Percentiles rank a stretch among this genome's conserved stretches.
These are phyloP conservation scores for Carallia pectinifolia DNA, from an alignment of 345 rosid genomes.

Conservation along the genomic window DNA sequence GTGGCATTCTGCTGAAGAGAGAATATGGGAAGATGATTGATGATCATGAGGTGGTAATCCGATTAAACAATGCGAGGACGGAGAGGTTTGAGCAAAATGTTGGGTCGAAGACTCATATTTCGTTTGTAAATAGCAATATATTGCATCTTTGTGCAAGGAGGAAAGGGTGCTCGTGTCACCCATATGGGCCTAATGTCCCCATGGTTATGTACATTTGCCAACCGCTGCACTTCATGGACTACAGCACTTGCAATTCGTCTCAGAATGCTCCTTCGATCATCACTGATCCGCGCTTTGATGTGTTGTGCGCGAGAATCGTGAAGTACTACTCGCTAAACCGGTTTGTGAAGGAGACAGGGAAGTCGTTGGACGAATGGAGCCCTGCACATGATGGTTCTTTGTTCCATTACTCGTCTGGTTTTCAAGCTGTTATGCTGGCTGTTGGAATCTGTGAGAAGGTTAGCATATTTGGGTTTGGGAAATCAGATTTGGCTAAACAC, in stretches of 20 bases:
- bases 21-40: slow-evolving; percentile 66
- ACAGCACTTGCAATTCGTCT: slow-evolving; percentile 57
- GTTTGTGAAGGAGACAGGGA: slow-evolving; percentile 48
- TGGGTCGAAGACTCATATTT: slow-evolving; percentile 69
- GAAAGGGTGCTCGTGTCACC: slow-evolving; percentile 72
- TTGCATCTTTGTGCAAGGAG: slow-evolving; percentile 69
- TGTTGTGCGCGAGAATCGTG: slow-evolving; percentile 66
- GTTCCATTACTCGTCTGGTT: slow-evolving; percentile 94
- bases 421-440: slow-evolving; percentile 86
- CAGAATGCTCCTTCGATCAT: slow-evolving; percentile 56
- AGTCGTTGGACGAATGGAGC: slow-evolving; percentile 62
- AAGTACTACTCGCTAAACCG: slow-evolving; percentile 78
- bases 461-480: slow-evolving; percentile 85
- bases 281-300: slow-evolving; percentile 82
- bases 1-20: slow-evolving; percentile 66
- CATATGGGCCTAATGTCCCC: slow-evolving; percentile 65
- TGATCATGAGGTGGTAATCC: slow-evolving; percentile 74
- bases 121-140: slow-evolving; percentile 86
- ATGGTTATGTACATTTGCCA: slow-evolving; percentile 84
- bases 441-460: slow-evolving; percentile 76
- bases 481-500: slow-evolving; percentile 58
- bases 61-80: slow-evolving; percentile 81
- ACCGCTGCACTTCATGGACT: slow-evolving; percentile 80
- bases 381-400: slow-evolving; percentile 61
- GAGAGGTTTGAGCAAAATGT: slow-evolving; percentile 50